Percentiles rank a stretch among this genome's conserved stretches.
Evolutionary conservation across 148 eudicot species (phyloP).

Genomic region (Talinum fruticosum): DNA sequence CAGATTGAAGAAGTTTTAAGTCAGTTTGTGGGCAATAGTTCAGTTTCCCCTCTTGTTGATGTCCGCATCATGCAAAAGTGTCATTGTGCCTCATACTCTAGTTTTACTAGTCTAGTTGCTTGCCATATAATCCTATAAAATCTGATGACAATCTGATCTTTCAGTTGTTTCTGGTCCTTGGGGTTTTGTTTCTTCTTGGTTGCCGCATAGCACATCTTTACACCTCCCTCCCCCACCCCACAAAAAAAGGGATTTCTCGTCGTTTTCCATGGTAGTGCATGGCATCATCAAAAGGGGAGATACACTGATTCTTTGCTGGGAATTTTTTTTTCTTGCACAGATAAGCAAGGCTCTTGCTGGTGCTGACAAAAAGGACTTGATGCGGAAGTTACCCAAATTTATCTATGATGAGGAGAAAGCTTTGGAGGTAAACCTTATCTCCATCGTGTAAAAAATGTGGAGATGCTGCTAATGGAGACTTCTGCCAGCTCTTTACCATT

Average conservation of each 20-base stretch:
- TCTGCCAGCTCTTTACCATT: not conserved
- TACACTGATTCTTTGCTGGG: not conserved
- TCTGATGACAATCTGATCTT: not conserved
- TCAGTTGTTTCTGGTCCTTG: not conserved
- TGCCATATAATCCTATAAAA: not conserved
- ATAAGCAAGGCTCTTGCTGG: conserved; percentile 82
- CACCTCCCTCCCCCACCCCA: not conserved
- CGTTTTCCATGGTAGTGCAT: not conserved
- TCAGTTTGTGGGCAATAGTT: not conserved
- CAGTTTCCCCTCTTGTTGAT: not conserved
- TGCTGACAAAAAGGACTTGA: conserved; percentile 73
- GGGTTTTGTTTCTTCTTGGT: not conserved
- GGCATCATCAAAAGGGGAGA: not conserved
- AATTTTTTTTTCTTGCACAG: conserved; percentile 27
- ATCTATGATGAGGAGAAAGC: conserved; percentile 88
- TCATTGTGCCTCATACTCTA: not conserved
- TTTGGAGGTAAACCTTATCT: conserved; percentile 53
- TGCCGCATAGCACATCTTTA: not conserved
- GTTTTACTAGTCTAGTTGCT: not conserved
- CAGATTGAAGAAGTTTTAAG: not conserved
- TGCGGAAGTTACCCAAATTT: conserved; percentile 81
- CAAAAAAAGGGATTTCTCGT: not conserved
- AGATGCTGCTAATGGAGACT: not conserved
- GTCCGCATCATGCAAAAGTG: not conserved
- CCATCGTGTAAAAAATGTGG: not conserved